Base-by-base conservation (phyloP, 352 stramenopile genomes). In the Globisporangium acanthophoron region DNA sequence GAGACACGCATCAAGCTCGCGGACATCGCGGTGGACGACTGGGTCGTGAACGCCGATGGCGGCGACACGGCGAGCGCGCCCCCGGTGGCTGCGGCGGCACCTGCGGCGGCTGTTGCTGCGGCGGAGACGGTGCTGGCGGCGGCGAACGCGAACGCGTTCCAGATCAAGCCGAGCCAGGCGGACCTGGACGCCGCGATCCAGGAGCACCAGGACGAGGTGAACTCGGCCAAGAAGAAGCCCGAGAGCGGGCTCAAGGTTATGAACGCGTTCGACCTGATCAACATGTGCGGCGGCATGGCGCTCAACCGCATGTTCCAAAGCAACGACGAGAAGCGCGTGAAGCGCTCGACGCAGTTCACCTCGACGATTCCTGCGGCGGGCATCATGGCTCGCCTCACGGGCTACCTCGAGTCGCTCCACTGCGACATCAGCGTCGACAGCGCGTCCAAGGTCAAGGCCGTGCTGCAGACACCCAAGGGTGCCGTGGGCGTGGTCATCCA, bases 201-300 rank as follows among this genome's bases (percentile, higher is more conserved):
- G 54, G 82, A 94, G 62, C 81, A 94, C 69, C 67, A 87, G 52
- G 85, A 92, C 55, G 80, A 90, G 52, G 67, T 87, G 47, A 80
- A 83, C 62, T 79, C 70, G 29, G 67, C 61, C 33, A 88, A 87
- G 66, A 90, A 91, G 72, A 72, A 65, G 37, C 35, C 62, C 15
- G 78, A 87, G 52, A 69, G 67, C 16, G 79, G 76, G 1, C 69
- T 88, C 33, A 96, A 95, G 67, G 77, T 92, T 56, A 87, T 97
- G 81, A 97, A 97, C 64, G 88, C 88, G 29, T 96, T 96, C 55
- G 89, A 96, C 46, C 62, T 97, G 59, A 94, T 97, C 77, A 96
- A 94, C 70, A 93, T 96, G 82, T 96, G 87, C 73, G 90, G 85
- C 33, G 89, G 89, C 50, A 92, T 94, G 73, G 87, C 85, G 27